Evolutionary conservation across 257 asterid genomes (phyloP).

Genomic region (Lithospermum erythrorhizon): DNA sequence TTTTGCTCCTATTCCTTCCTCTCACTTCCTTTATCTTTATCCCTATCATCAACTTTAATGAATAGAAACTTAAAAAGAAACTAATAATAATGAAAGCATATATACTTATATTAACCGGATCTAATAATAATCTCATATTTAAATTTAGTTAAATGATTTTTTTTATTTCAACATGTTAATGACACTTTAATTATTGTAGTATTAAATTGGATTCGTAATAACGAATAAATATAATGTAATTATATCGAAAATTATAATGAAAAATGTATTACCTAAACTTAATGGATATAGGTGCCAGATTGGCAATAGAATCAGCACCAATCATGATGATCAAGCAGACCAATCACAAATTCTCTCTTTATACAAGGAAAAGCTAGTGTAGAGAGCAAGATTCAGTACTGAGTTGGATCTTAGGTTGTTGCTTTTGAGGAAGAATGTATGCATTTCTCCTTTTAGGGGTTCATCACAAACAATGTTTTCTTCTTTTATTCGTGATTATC

Average conservation of each 20-base stretch:
- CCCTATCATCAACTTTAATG: background rate
- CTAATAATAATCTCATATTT: too few species aligned
- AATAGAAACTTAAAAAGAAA: too few species aligned
- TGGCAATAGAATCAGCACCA: background rate
- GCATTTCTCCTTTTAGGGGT: conserved; percentile 1
- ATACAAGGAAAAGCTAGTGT: conserved; percentile 7
- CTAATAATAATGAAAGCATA: background rate
- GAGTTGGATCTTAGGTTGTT: conserved; percentile 27
- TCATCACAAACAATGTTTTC: background rate
- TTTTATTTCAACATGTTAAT: too few species aligned
- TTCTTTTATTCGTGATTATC: conserved; percentile 4
- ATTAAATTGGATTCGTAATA: too few species aligned
- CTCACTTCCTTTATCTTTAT: conserved; percentile 22
- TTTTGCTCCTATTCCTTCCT: background rate
- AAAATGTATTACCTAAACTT: conserved; percentile 2
- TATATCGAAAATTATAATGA: conserved; percentile 9
- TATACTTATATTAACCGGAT: too few species aligned
- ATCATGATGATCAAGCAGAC: conserved; percentile 10
- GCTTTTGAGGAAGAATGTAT: conserved; percentile 27
- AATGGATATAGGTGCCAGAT: too few species aligned
- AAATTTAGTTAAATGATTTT: too few species aligned
- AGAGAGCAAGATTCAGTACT: conserved; percentile 25
- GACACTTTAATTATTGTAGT: too few species aligned
- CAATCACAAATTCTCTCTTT: conserved; percentile 16
- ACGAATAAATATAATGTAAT: too few species aligned